A percentile compares a stretch with the other conserved stretches of the same genome.
phyloP scores from a whole-genome alignment of 2,329 filamentous ascomycete species.

The Cladosporium oxysporum region DNA sequence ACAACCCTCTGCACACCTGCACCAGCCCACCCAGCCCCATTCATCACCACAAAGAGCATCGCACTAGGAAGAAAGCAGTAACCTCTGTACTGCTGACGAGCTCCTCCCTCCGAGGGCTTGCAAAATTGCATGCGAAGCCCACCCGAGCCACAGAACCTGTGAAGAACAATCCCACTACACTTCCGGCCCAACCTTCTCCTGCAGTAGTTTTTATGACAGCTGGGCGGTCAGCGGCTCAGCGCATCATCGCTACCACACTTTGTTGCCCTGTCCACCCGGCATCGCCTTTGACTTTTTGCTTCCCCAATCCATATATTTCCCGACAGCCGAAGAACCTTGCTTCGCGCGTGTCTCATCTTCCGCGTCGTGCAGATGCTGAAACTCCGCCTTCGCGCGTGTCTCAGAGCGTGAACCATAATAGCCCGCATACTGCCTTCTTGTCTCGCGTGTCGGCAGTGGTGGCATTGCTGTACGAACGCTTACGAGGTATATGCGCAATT shows the following conservation, averaged over 20 bases:
- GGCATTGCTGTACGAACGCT: background rate
- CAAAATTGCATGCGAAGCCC: background rate
- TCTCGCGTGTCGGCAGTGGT: background rate
- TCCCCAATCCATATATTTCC: background rate
- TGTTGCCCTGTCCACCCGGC: background rate
- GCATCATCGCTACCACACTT: conserved; percentile 6
- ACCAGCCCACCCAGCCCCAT: background rate
- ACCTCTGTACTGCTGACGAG: background rate
- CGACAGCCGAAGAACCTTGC: conserved; percentile 6
- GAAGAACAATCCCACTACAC: background rate
- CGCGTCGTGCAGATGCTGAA: conserved; percentile 9
- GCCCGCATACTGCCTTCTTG: background rate
- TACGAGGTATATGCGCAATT: background rate
- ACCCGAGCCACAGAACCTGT: background rate
- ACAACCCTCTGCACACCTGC: conserved; percentile 3
- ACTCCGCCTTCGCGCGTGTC: conserved; percentile 6
- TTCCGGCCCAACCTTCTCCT: background rate
- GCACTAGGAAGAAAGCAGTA: background rate
- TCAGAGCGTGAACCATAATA: conserved; percentile 6
- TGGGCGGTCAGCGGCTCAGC: background rate
- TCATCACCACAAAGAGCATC: background rate
- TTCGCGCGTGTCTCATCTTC: conserved; percentile 2
- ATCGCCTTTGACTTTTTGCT: background rate
- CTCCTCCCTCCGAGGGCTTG: background rate
- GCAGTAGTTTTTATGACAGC: background rate